Base-by-base conservation (phyloP, 371 early-diverging fungal species). In the Zychaea mexicana region DNA sequence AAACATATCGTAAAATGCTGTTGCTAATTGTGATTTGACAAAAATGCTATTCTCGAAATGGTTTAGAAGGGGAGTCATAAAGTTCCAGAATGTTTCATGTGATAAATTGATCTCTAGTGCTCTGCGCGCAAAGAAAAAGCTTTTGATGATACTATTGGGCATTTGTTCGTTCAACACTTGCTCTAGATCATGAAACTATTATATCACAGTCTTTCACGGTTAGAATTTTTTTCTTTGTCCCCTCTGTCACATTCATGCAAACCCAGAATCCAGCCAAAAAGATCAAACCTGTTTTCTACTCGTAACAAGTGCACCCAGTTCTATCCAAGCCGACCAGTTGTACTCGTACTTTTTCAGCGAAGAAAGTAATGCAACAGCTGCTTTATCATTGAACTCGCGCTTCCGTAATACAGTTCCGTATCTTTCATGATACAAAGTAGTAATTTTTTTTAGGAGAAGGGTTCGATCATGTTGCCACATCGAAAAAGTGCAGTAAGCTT, bases 251-350 rank as follows among this genome's bases (percentile, higher is more conserved):
- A n/a, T n/a, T n/a, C n/a, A n/a, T n/a, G n/a, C n/a, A n/a, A n/a
- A n/a, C n/a, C n/a, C n/a, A n/a, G n/a, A n/a, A n/a, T n/a, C n/a
- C n/a, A n/a, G n/a, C n/a, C n/a, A n/a, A n/a, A 24, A 49, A 22
- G 49, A n/a, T 68, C 57, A 66, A n/a, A 88, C 82, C 39, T 81
- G 76, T 55, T 82, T 78, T 28, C 69, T 70, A 5, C 81, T 69
- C 24, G 81, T 69, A 0, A 92, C 66, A 45, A 89, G 81, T 5
- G 77, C 52, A 9, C 78, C 86, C 0, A 96, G 74, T 53, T 91
- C 93, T 59, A 85, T 72, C 97, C 97, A 96, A n/a, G 95, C 94
- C 31, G 90, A 90, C 96, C 96, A 96, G 69, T 95, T 94, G 74
- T 81, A 94, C 28, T 88, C 90, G 67, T 89, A 95, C 61, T 67